phyloP scores from a whole-genome alignment of 2,329 filamentous ascomycete species.

The Cordyceps javanica region DNA sequence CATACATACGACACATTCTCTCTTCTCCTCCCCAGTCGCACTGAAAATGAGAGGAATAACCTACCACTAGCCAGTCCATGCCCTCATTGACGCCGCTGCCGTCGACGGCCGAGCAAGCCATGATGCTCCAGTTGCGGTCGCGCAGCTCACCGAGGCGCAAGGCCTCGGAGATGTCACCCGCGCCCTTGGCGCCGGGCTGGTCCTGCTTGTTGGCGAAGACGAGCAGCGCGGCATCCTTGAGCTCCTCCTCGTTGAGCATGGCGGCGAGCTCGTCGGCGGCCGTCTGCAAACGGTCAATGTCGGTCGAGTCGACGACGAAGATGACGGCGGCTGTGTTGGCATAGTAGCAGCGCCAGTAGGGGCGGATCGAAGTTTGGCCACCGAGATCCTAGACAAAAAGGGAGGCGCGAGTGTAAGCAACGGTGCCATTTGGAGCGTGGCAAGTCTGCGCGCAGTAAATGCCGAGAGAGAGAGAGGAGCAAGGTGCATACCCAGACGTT shows the following conservation, averaged over 20 bases:
- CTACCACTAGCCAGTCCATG: constrained; percentile 97
- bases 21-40: no score
- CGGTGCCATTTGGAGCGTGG: no score
- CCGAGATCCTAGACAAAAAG: constrained; percentile 64
- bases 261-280: constrained; percentile 87
- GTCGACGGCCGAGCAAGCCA: constrained; percentile 94
- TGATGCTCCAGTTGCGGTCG: constrained; percentile 98
- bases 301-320: constrained; percentile 96
- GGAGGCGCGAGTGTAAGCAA: not conserved
- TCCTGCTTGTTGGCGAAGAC: constrained; percentile 99
- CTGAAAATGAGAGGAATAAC: constrained; percentile 23
- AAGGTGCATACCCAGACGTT: constrained; percentile 79
- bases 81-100: constrained; percentile 91
- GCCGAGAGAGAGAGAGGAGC: not conserved
- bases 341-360: constrained; percentile 99
- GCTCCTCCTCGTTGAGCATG: constrained; percentile 96
- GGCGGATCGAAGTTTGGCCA: constrained; percentile 96
- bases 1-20: no score
- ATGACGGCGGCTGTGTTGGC: constrained; percentile 97
- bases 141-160: constrained; percentile 83
- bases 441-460: no score
- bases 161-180: constrained; percentile 93
- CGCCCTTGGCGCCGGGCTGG: constrained; percentile 92
- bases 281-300: constrained; percentile 90
- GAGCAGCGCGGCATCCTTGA: constrained; percentile 83